These are phyloP conservation scores for Yamadazyma endophytica DNA, from an alignment of 805 yeast genomes.

Conservation along the genomic window DNA sequence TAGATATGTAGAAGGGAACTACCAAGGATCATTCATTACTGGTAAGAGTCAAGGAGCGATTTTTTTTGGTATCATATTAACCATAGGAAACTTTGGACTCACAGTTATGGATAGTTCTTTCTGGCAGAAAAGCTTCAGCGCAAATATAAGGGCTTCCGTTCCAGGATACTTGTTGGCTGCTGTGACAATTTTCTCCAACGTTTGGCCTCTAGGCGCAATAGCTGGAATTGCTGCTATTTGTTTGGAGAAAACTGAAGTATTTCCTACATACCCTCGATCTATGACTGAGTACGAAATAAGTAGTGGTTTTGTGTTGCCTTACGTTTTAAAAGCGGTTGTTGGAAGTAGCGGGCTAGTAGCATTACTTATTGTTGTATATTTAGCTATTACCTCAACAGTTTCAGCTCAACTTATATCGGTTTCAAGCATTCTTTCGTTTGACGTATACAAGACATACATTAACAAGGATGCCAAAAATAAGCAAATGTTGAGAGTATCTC, in stretches of 20 bases:
- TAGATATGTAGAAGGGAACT: constrained; percentile 27
- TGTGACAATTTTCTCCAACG: constrained; percentile 24
- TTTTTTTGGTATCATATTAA: constrained; percentile 30
- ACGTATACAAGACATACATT: constrained; percentile 42
- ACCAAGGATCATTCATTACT: constrained; percentile 30
- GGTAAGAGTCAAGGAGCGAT: constrained; percentile 32
- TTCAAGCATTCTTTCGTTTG: constrained; percentile 41
- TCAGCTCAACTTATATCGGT: constrained; percentile 39
- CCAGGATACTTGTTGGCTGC: constrained; percentile 36
- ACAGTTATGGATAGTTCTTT: constrained; percentile 37
- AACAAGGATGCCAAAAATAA: constrained; percentile 39
- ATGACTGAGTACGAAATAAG: constrained; percentile 24
- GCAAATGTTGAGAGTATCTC: constrained; percentile 39
- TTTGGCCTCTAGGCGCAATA: constrained; percentile 34
- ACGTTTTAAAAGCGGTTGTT: constrained; percentile 25
- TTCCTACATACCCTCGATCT: constrained; percentile 29
- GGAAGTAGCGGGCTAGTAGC: constrained; percentile 31
- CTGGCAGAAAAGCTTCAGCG: constrained; percentile 38
- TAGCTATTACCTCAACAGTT: constrained; percentile 40
- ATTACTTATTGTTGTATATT: constrained; percentile 27
- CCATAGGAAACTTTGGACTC: constrained; percentile 33
- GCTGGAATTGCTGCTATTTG: constrained; percentile 29
- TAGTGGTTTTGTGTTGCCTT: constrained; percentile 27
- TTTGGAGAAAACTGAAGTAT: constrained; percentile 18
- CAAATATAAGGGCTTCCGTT: constrained; percentile 29